Evolutionary conservation across 352 stramenopile species (phyloP).

Genomic region (Bremia lactucae): DNA sequence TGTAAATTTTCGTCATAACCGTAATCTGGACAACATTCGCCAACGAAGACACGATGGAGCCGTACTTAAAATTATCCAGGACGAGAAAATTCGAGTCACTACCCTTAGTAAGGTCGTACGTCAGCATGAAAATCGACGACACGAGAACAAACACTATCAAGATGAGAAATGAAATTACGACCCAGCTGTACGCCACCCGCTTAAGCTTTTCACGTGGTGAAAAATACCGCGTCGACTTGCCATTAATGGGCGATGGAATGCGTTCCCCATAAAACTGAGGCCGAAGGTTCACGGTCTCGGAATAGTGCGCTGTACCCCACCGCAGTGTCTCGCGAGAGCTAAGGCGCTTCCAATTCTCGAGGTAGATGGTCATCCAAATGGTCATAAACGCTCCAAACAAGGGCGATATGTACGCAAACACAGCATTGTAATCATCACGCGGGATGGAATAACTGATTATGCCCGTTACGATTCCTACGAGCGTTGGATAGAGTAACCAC

Average conservation of each 20-base stretch:
- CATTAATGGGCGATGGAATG: slow-evolving; percentile 70
- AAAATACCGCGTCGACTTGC: slow-evolving; percentile 56
- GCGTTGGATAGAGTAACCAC: slow-evolving; percentile 89
- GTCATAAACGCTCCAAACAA: slow-evolving; percentile 81
- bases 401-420: slow-evolving; percentile 70
- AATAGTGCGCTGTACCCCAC: slow-evolving; percentile 78
- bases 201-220: slow-evolving; percentile 54
- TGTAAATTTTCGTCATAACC: slow-evolving; percentile 89
- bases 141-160: slow-evolving; percentile 66
- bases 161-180: slow-evolving; percentile 70
- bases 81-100: slow-evolving; percentile 43
- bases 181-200: slow-evolving; percentile 64
- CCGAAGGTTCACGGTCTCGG: slow-evolving; percentile 50
- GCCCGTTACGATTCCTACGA: slow-evolving; percentile 86
- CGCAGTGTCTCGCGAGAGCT: slow-evolving; percentile 66
- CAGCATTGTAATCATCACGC: slow-evolving; percentile 31
- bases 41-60: slow-evolving; percentile 55
- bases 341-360: slow-evolving; percentile 86
- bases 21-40: slow-evolving; percentile 76
- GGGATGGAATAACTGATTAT: slow-evolving; percentile 55
- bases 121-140: slow-evolving; percentile 67
- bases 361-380: slow-evolving; percentile 84
- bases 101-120: slow-evolving; percentile 61
- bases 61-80: slow-evolving; percentile 52
- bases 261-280: slow-evolving; percentile 67